Conservation (phyloP, 2,329 filamentous ascomycete species). For the Cladosporium velox region DNA sequence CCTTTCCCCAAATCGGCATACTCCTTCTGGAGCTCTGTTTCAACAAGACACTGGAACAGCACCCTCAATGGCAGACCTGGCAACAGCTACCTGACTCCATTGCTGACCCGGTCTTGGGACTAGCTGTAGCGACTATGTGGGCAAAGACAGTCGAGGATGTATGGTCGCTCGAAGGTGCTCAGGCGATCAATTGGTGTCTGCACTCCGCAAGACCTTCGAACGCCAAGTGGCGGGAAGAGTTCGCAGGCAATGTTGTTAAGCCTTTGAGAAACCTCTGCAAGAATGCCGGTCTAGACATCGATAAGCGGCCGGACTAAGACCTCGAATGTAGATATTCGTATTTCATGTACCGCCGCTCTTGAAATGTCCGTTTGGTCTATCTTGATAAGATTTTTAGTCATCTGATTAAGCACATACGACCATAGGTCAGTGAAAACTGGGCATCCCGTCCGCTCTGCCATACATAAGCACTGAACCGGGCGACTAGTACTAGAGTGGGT, state of each 20-base stretch:
- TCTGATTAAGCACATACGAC: background rate
- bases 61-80: background rate
- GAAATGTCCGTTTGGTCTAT: background rate
- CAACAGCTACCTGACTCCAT: background rate
- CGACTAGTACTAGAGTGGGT: background rate
- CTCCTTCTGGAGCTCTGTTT: background rate
- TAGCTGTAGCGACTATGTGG: background rate
- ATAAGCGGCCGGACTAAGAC: background rate
- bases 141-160: background rate
- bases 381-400: accelerated
- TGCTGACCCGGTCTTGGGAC: background rate
- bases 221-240: background rate
- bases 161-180: background rate
- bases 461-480: background rate
- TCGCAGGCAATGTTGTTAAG: background rate
- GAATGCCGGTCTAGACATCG: background rate
- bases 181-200: background rate
- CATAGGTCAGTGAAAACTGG: background rate
- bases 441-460: background rate
- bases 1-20: background rate
- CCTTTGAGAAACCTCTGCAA: background rate
- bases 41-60: background rate
- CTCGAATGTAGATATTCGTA: background rate
- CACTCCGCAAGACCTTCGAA: background rate
- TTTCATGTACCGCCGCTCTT: no score